Evolutionary conservation across 2,329 filamentous ascomycete species (phyloP).

Genomic region (Ascochyta lentis): DNA sequence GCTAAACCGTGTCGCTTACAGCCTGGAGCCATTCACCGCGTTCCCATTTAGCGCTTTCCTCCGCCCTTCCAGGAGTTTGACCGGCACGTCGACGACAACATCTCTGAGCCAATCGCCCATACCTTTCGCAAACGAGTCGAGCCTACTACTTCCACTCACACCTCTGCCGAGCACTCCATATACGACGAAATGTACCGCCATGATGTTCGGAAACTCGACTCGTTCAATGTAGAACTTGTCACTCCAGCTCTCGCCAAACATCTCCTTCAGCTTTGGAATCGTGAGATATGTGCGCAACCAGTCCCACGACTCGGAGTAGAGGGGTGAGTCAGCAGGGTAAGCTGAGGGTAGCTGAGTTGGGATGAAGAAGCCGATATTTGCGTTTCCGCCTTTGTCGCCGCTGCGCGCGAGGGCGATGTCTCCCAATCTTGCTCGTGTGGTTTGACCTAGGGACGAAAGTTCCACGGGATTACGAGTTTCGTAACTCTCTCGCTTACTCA

Average conservation of each 20-base stretch:
- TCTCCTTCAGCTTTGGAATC: slow-evolving; percentile 31
- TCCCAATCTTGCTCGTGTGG: slow-evolving; percentile 42
- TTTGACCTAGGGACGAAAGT: slow-evolving; percentile 33
- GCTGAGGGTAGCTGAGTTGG: slow-evolving; percentile 38
- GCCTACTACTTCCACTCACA: slow-evolving; percentile 55
- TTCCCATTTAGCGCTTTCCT: slow-evolving; percentile 5
- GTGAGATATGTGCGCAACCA: slow-evolving; percentile 43
- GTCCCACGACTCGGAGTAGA: slow-evolving; percentile 38
- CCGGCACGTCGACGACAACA: slow-evolving; percentile 52
- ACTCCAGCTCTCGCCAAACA: slow-evolving; percentile 38
- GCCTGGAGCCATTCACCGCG: background rate
- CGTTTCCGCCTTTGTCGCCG: slow-evolving; percentile 47
- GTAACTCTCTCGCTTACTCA: slow-evolving; percentile 33
- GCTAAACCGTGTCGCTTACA: background rate
- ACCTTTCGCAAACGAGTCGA: slow-evolving; percentile 61
- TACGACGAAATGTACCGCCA: slow-evolving; percentile 47
- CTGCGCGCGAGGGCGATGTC: slow-evolving; percentile 55
- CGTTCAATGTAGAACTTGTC: slow-evolving; percentile 34
- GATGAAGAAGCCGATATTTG: slow-evolving; percentile 49
- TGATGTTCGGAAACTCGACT: slow-evolving; percentile 41
- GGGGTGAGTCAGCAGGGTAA: slow-evolving; percentile 26
- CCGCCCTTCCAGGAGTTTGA: slow-evolving; percentile 34
- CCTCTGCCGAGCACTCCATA: slow-evolving; percentile 48
- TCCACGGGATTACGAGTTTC: slow-evolving; percentile 44
- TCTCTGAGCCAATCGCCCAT: slow-evolving; percentile 61